Percentiles rank a stretch among this genome's conserved stretches.
These are phyloP conservation scores for Vicia faba DNA, from an alignment of 306 rosid species.

Conservation along the genomic window DNA sequence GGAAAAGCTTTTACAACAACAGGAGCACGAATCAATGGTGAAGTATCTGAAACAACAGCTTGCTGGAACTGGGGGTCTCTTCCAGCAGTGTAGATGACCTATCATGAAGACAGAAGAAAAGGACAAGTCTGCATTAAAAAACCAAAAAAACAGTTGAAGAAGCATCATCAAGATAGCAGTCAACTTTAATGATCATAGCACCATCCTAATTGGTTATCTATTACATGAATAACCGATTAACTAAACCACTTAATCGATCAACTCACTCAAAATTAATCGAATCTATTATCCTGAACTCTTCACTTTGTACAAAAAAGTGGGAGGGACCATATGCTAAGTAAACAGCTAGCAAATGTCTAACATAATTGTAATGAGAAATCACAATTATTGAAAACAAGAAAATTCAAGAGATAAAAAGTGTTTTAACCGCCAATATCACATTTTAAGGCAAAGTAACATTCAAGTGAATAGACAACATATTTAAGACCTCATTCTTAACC, in stretches of 20 bases:
- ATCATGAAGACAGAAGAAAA: constrained; percentile 42
- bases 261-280: neutral
- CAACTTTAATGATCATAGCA: neutral
- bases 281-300: neutral
- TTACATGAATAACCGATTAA: neutral
- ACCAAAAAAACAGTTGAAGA: constrained; percentile 15
- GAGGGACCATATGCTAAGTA: neutral
- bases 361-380: neutral
- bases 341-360: neutral
- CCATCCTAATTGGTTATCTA: neutral
- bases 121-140: constrained; percentile 22
- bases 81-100: constrained; percentile 95
- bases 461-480: neutral
- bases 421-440: neutral
- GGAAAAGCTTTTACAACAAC: constrained; percentile 58
- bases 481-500: constrained; percentile 7
- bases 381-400: neutral
- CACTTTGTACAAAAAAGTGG: neutral
- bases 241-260: neutral
- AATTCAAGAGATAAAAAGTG: neutral
- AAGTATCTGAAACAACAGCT: constrained; percentile 63
- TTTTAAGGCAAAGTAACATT: constrained; percentile 13
- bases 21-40: constrained; percentile 78
- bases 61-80: constrained; percentile 82
- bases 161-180: constrained; percentile 17